Percentiles rank a stretch among this genome's conserved stretches.
Evolutionary conservation across 2,329 filamentous ascomycete species (phyloP).

Genomic region (Aspergillus neoniger): DNA sequence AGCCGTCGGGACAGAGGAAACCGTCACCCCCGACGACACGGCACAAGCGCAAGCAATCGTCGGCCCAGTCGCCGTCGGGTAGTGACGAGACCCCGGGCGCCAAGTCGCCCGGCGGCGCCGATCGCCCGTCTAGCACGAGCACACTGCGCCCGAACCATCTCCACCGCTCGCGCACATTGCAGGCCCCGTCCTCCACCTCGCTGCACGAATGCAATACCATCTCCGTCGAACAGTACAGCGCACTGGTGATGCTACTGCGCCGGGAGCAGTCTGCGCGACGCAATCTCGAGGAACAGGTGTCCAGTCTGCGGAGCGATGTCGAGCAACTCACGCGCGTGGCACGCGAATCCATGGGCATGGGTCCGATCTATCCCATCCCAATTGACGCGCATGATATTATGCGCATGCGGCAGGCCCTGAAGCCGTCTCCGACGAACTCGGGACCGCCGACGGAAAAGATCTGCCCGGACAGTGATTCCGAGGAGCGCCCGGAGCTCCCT

Average conservation of each 20-base stretch:
- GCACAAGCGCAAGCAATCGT: conserved; percentile 21
- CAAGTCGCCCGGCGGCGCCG: conserved; percentile 16
- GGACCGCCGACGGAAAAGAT: conserved; percentile 18
- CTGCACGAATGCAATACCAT: conserved; percentile 37
- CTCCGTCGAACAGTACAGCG: conserved; percentile 51
- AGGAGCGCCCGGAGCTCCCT: conserved; percentile 23
- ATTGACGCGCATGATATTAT: conserved; percentile 35
- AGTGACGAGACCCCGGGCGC: conserved; percentile 6
- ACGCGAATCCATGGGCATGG: conserved; percentile 34
- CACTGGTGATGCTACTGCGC: conserved; percentile 48
- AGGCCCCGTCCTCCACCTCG: conserved; percentile 34
- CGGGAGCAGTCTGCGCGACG: conserved; percentile 50
- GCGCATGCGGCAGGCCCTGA: conserved; percentile 30
- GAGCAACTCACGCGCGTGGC: conserved; percentile 37
- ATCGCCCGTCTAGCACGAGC: conserved; percentile 33
- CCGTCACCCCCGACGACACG: conserved; percentile 16
- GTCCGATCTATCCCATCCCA: conserved; percentile 37
- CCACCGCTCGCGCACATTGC: conserved; percentile 28
- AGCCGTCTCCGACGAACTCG: conserved; percentile 22
- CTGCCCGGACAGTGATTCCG: conserved; percentile 29
- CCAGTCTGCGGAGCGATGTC: conserved; percentile 44
- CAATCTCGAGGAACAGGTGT: conserved; percentile 47
- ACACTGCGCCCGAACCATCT: conserved; percentile 37
- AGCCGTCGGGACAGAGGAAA: conserved; percentile 19
- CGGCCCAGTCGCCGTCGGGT: conserved; percentile 13